These are phyloP conservation scores for Argentina anserina DNA, from an alignment of 306 rosid species.

Conservation along the genomic window DNA sequence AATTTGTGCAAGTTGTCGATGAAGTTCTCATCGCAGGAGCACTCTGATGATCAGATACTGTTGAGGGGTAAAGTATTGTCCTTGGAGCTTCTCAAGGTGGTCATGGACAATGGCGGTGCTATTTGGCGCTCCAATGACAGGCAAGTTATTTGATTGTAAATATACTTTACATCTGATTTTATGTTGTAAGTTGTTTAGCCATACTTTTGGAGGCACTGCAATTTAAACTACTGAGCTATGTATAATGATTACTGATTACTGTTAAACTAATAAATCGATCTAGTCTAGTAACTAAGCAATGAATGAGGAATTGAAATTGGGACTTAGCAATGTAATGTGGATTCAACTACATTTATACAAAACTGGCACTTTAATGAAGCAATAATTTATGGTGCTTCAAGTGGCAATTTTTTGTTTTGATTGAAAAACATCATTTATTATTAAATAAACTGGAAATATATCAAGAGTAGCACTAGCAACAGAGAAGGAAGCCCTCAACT, in stretches of 20 bases:
- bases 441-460: no score
- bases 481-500: no score
- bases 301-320: no score
- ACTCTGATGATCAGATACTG: constrained; percentile 90
- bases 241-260: neutral
- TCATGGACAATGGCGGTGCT: constrained; percentile 75
- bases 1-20: constrained; percentile 91
- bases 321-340: no score
- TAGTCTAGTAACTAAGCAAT: neutral
- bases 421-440: no score
- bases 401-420: neutral
- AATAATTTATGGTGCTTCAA: neutral
- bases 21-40: constrained; percentile 87
- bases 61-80: constrained; percentile 92
- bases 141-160: constrained; percentile 47
- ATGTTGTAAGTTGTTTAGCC: no score
- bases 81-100: constrained; percentile 93
- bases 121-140: constrained; percentile 86
- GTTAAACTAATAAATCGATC: neutral
- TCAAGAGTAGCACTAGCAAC: no score
- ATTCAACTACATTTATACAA: neutral
- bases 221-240: neutral
- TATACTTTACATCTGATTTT: no score
- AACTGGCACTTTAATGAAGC: neutral
- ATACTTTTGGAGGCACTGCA: neutral